phyloP scores from a whole-genome alignment of 2,329 filamentous ascomycete species.

The Chaetomiaceae sp. region DNA sequence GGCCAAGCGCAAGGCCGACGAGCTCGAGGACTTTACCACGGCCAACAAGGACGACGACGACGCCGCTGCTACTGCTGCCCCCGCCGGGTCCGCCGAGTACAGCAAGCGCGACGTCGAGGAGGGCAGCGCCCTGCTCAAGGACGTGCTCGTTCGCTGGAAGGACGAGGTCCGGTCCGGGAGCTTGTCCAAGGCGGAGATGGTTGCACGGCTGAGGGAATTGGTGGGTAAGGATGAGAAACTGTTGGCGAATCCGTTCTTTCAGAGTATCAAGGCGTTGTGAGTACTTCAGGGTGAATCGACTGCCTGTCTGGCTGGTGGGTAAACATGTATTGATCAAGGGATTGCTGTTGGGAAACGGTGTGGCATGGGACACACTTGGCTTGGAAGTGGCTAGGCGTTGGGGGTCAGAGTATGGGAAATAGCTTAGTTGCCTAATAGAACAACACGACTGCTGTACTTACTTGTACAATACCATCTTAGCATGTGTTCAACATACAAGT shows the following conservation, averaged over 20 bases:
- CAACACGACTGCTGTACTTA: not conserved
- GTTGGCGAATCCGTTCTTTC: conserved; percentile 65
- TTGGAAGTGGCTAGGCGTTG: not conserved
- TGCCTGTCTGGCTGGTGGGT: not conserved
- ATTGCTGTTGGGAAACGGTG: not conserved
- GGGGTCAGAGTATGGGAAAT: not conserved
- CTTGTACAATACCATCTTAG: too few relatives aligned
- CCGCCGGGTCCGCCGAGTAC: conserved; percentile 51
- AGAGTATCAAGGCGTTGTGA: conserved; percentile 54
- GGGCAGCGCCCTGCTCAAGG: conserved; percentile 80
- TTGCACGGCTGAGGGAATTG: conserved; percentile 71
- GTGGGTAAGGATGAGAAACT: conserved; percentile 67
- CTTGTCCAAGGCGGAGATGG: conserved; percentile 71
- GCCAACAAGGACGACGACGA: conserved; percentile 60
- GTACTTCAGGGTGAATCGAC: not conserved
- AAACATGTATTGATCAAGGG: too few relatives aligned
- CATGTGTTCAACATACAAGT: too few relatives aligned
- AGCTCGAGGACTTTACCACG: conserved; percentile 82
- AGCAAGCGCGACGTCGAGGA: conserved; percentile 84
- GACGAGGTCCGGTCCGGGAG: conserved; percentile 56
- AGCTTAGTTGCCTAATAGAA: not conserved
- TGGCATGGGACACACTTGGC: not conserved
- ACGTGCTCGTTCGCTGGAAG: conserved; percentile 82
- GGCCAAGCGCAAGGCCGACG: conserved; percentile 98
- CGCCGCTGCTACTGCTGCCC: conserved; percentile 33